Conservation (phyloP, 139 green algal species). For the Diplosphaera chodatii region DNA sequence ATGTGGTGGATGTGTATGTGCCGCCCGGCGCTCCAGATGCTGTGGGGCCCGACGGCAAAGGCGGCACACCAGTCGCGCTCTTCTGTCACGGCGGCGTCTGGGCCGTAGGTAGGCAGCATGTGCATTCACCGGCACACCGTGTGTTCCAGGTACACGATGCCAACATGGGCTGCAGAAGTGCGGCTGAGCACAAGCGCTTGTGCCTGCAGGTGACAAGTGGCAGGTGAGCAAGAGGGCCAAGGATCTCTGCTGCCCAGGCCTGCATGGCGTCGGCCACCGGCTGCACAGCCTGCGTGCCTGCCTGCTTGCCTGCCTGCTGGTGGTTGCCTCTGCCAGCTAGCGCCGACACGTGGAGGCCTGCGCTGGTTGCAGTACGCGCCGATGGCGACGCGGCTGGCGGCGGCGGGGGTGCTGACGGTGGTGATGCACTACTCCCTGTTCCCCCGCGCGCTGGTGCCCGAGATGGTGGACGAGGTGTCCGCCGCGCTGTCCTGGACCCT, state of each 20-base stretch:
- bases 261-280: no score
- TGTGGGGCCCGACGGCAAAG: neutral
- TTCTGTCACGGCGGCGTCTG: constrained; percentile 80
- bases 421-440: constrained; percentile 58
- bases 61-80: constrained; percentile 52
- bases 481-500: constrained; percentile 53
- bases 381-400: constrained; percentile 49
- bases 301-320: no score
- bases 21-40: constrained; percentile 9
- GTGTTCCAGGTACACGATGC: no score
- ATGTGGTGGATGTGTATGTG: constrained; percentile 65
- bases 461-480: constrained; percentile 63
- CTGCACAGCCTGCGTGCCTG: no score
- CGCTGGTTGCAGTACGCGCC: constrained; percentile 39
- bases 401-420: constrained; percentile 51
- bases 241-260: no score
- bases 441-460: constrained; percentile 36
- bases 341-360: no score
- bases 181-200: neutral
- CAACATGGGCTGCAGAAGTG: no score
- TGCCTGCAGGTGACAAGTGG: constrained; percentile 43
- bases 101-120: constrained; percentile 38
- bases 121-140: no score
- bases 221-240: no score
- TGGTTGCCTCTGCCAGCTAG: no score